A percentile compares a stretch with the other conserved stretches of the same genome.
phyloP scores from a whole-genome alignment of 2,329 filamentous ascomycete species.

The Calcarisporium arbuscula region DNA sequence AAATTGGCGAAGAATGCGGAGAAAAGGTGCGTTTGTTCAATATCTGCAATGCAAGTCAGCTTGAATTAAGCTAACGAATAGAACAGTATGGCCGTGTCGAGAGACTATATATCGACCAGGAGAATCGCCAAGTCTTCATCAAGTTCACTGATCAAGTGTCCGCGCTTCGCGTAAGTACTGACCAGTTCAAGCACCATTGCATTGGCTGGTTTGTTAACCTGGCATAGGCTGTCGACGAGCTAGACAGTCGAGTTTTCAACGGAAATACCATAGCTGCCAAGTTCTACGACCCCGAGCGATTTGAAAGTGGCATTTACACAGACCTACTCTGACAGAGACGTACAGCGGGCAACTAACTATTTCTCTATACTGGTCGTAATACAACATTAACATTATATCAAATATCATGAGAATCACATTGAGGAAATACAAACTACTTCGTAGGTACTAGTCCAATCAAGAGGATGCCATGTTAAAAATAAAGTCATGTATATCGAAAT shows the following conservation, averaged over 20 bases:
- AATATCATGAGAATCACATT: too few species aligned
- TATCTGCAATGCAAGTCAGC: neutral
- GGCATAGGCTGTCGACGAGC: slow-evolving; percentile 73
- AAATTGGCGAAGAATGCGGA: slow-evolving; percentile 91
- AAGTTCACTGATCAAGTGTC: slow-evolving; percentile 84
- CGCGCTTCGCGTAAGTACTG: slow-evolving; percentile 65
- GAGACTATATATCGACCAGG: slow-evolving; percentile 66
- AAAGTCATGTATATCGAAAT: too few species aligned
- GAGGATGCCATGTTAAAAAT: too few species aligned
- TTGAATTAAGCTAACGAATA: slow-evolving; percentile 6
- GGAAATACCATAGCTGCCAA: slow-evolving; percentile 76
- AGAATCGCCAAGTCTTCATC: slow-evolving; percentile 71
- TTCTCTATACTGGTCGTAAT: too few species aligned
- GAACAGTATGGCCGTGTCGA: slow-evolving; percentile 76
- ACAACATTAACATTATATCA: too few species aligned
- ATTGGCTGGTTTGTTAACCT: neutral
- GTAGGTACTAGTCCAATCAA: too few species aligned
- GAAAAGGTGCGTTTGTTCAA: slow-evolving; percentile 51
- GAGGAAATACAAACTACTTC: too few species aligned
- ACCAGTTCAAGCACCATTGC: neutral
- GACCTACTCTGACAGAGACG: slow-evolving; percentile 3
- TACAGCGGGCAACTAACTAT: too few species aligned
- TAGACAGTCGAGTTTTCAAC: slow-evolving; percentile 82
- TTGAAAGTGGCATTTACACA: slow-evolving; percentile 60
- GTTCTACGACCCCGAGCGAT: slow-evolving; percentile 78